Evolutionary conservation across 73 alveolate genomes (phyloP).

Genomic region (Paraurostyla sp.): DNA sequence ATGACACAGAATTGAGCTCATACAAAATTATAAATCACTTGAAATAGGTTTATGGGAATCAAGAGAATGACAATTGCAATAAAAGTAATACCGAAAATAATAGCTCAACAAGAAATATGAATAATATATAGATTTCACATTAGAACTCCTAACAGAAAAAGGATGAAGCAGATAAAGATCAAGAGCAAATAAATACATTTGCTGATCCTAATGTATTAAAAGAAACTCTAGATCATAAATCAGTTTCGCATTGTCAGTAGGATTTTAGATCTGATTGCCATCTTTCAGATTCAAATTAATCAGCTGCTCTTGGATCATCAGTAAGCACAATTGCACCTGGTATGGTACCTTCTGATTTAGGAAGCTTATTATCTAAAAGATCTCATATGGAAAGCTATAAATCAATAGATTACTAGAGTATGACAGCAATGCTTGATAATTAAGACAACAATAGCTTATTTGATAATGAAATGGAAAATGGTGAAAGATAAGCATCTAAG

Average conservation of each 20-base stretch:
- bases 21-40: slow-evolving; percentile 21
- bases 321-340: slow-evolving; percentile 23
- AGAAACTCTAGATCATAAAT: neutral
- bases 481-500: too few species aligned
- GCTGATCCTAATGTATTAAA: too few species aligned
- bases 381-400: neutral
- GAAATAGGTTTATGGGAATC: slow-evolving; percentile 15
- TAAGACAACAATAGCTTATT: too few species aligned
- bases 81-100: neutral
- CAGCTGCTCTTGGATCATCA: neutral
- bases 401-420: neutral
- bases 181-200: neutral
- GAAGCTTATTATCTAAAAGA: neutral
- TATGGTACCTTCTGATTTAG: neutral
- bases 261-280: slow-evolving; percentile 25
- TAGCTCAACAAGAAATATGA: neutral
- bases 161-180: too few species aligned
- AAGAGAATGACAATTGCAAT: neutral
- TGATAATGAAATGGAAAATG: too few species aligned
- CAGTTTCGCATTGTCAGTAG: neutral
- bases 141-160: too few species aligned
- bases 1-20: slow-evolving; percentile 19
- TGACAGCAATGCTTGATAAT: too few species aligned
- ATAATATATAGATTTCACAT: too few species aligned
- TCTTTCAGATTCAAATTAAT: neutral